Base-by-base conservation (phyloP, 352 stramenopile species). In the Pythium dissotocum region DNA sequence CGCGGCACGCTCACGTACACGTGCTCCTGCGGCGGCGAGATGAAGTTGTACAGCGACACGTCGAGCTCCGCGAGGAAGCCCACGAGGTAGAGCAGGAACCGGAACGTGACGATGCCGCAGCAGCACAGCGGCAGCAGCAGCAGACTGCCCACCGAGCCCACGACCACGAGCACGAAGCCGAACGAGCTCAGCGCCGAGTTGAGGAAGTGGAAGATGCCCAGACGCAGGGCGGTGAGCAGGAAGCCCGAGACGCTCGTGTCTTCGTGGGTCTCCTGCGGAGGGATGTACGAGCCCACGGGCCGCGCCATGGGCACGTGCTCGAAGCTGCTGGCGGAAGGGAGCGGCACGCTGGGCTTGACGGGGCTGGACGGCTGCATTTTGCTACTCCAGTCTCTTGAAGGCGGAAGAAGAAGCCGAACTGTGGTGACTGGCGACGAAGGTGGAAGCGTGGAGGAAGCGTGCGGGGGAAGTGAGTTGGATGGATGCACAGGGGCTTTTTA, bases 41-140 rank as follows among this genome's bases (percentile, higher is more conserved):
- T 78, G 65, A 85, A 89, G 79, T 91, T 91, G 74, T 76, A 77
- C 44, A 91, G 76, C 42, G 63, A 65, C 32, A 88, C 80, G 51
- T 91, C 83, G 58, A 88, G 63, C 52, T 87, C 76, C 2, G 83
- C 78, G 51, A 91, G 69, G 38, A 83, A 77, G 9, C 74, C 72
- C 21, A 88, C 76, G 24, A 88, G 58, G 46, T 71, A 79, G 42
- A 88, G 71, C 63, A 88, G 63, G 38, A 85, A 63, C 32, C 77
- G 77, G 72, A 91, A 87, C 30, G 87, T 63, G 5, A 85, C 61
- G 35, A 89, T 53, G 10, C 83, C 83, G 26, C 84, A 63, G 63
- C 81, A 87, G 63, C 81, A 89, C 18, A 90, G 65, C 49, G 81
- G 81, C 42, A 85, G 70, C 48, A 92, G 61, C 12, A 69, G 54